Base-by-base conservation (phyloP, 2,329 filamentous ascomycete genomes). In the Pseudogymnoascus pannorum region DNA sequence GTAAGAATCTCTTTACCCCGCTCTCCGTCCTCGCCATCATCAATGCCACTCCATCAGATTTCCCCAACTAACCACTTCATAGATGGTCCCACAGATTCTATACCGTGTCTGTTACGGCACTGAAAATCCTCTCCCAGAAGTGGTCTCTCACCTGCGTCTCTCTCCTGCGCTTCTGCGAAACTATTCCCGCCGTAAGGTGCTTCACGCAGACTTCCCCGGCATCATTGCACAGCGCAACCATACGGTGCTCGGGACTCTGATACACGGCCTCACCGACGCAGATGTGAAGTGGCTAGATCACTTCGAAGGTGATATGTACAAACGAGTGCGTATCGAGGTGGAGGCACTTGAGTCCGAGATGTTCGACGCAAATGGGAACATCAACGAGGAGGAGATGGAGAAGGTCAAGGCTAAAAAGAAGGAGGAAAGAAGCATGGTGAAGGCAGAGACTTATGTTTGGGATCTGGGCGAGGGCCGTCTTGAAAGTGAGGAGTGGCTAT, bases 401-500 rank as follows among this genome's bases (percentile, higher is more conserved):
- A 61, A 62, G 22, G 66, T 38, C n/a, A 36, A 58, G 0, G 60
- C 64, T 7, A 62, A 54, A 3, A 63, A 66, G 24, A 36, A 62
- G 20, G 74, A 75, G 72, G 75, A 12, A 77, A 76, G n/a, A 70
- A 77, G 79, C 57, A 75, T 79, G 65, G 78, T 81, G 58, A 74
- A 78, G 63, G 81, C 86, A 2, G 77, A 81, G 59, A 84, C 85
- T 11, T 92, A 92, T 71, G 80, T 92, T 4, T 92, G 82, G 74
- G 76, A 78, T 48, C 72, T 71, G 12, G 65, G 76, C 1, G 72
- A 76, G 14, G 66, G 73, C 0, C 36, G 69, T 0, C 75, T 97
- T 16, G 91, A 96, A 73, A 78, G 82, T 31, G 74, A 77, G 20
- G 92, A 96, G 73, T 97, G 93, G 93, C 90, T 96, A 72, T 94